Evolutionary conservation across 305 asterid genomes (phyloP).

Genomic region (Caryopteris hybrid): DNA sequence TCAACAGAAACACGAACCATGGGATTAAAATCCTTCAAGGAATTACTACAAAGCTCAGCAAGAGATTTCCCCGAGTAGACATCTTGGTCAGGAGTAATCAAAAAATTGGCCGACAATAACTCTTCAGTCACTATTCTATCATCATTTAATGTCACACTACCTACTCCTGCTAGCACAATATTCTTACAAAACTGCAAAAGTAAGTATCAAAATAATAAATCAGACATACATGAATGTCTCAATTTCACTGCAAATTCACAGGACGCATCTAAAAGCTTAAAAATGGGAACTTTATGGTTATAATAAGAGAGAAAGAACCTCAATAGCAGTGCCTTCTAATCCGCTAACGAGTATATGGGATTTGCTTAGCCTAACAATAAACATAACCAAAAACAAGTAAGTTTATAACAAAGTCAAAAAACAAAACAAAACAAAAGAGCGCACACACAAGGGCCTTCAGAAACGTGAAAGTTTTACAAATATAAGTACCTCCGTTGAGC

Average conservation of each 20-base stretch:
- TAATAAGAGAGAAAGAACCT: conserved; percentile 40
- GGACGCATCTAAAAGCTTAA: not conserved
- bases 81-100: conserved; percentile 54
- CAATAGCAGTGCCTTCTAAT: conserved; percentile 73
- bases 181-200: conserved; percentile 97
- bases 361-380: conserved; percentile 70
- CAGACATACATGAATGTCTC: not conserved
- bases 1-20: conserved; percentile 74
- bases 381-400: not conserved
- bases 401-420: not conserved
- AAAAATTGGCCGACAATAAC: conserved; percentile 66
- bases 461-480: not conserved
- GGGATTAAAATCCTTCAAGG: conserved; percentile 76
- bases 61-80: conserved; percentile 53
- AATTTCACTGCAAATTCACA: conserved; percentile 1
- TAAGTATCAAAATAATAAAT: not conserved
- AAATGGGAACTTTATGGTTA: not conserved
- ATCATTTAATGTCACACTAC: conserved; percentile 84
- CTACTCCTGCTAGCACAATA: conserved; percentile 95
- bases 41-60: conserved; percentile 71
- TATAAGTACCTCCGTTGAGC: conserved; percentile 86
- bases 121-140: conserved; percentile 72
- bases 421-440: not conserved
- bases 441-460: not conserved
- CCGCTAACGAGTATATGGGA: conserved; percentile 86